Evolutionary conservation across 208 protist genomes (phyloP).

Genomic region (Balamuthia mandrillaris): DNA sequence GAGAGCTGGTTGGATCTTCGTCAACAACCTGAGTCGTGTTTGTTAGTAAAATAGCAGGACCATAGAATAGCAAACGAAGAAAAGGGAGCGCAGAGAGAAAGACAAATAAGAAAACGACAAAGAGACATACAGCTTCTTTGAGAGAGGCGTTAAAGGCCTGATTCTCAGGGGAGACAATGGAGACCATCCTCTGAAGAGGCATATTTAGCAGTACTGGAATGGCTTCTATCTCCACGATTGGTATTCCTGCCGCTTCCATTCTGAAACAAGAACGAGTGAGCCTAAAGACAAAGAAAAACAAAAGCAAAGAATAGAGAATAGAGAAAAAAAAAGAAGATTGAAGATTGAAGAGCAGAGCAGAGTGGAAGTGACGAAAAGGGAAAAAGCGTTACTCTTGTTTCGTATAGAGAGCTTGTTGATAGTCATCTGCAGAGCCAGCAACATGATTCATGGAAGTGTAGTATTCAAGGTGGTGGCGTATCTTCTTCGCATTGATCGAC

Average conservation of each 20-base stretch:
- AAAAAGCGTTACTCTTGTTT: not conserved
- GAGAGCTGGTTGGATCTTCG: not conserved
- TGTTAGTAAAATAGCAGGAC: not conserved
- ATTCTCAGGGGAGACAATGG: slow-evolving; percentile 26
- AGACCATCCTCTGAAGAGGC: slow-evolving; percentile 3
- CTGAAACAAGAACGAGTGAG: not conserved
- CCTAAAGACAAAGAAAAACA: not conserved
- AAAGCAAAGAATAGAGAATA: not conserved
- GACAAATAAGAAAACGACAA: not conserved
- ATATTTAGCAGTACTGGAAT: slow-evolving; percentile 21
- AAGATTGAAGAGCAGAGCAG: not conserved
- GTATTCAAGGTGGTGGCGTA: not conserved
- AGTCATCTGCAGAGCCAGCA: not conserved
- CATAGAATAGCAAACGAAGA: not conserved
- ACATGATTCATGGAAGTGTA: not conserved
- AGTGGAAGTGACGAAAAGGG: not conserved
- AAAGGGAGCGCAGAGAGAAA: not conserved
- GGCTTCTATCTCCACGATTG: not conserved
- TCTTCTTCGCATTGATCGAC: not conserved
- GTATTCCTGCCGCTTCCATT: not conserved
- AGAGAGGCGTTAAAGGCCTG: not conserved
- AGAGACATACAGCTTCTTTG: not conserved
- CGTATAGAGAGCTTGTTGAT: not conserved
- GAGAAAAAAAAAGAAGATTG: not conserved
- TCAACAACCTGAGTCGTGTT: not conserved